Evolutionary conservation across 108 stramenopile genomes (phyloP), one percentile per base, ranked within the genome.

Genomic region (Fragilaria crotonensis): DNA sequence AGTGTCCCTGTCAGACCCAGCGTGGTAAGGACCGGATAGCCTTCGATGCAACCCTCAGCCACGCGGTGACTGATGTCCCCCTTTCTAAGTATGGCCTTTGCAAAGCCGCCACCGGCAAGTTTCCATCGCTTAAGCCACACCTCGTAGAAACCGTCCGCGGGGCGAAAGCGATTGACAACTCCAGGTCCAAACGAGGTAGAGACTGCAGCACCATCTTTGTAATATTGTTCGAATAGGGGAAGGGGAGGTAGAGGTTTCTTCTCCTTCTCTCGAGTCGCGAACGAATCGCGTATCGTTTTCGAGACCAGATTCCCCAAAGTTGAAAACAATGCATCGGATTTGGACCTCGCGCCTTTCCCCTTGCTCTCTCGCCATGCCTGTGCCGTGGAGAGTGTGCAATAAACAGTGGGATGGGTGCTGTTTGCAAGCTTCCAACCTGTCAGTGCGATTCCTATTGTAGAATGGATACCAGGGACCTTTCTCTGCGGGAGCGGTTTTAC

Each of bases 101-200:
- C 73, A 52, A 60, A 63, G 5, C 50, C 32, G 1, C 79, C 83
- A 60, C 68, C 71, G 21, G 79, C 77, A 31, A 85, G 62, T 22
- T 54, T 66, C 77, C 80, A 84, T 18, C 45, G 46, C 4, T 67
- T 25, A 5, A 93, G 72, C 11, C 59, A 70, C 22, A 93, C 76
- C 30, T 68, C 63, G 53, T 93, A 93, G 45, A 93, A 78, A 25
- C 92, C 92, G 68, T 93, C 92, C 14, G 55, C 62, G 48, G 66
- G 65, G 5, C 92, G 79, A 57, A 93, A 93, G 2, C 52, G 18
- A 9, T 54, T 23, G 21, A 93, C 83, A 29, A 55, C 57, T 3
- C 92, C 92, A 50, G 83, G 67, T 33, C 92, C 92, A 72, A 77
- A 93, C n/a, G 75, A 36, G 11, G 92, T 89, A 47, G 86, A 66